Base-by-base conservation (phyloP, 2,329 filamentous ascomycete genomes). In the Sordariomycetes sp. region DNA sequence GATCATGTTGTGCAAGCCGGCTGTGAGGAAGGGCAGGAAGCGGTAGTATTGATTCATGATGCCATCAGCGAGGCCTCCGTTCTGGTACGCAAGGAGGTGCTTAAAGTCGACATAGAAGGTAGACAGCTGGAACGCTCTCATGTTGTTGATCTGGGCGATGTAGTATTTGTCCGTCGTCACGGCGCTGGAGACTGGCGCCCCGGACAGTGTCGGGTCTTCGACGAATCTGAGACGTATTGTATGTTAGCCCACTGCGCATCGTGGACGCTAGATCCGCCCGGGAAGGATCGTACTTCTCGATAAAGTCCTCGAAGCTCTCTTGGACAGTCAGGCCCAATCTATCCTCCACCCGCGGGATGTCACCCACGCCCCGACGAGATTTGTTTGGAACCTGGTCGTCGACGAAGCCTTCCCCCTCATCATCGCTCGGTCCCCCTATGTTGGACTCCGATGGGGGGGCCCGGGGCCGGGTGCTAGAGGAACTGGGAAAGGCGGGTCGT, bases 11-110 rank as follows among this genome's bases (percentile, higher is more conserved):
- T 99, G 90, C 51, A 99, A 76, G 28, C 87, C 91, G 61, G 87
- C 84, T 24, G 88, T 90, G 65, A 99, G 81, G 69, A 94, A 99
- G 2, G 94, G 94, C 25, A 95, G 79, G 68, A 96, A 96, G 63
- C 94, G 89, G 71, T 96, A 97, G 76, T 96, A 97, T 66, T 95
- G 87, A 64, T 84, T 85, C 62, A 90, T 86, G 61, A 97, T 87
- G 55, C 90, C 92, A 60, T 89, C 85, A 50, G 92, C 90, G 56
- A 99, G 75, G 59, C 87, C 85, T 56, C 87, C 89, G 63, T 91
- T 87, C 64, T 87, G 84, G 69, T 85, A 86, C 39, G 83, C 79
- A 58, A 84, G 80, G 34, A 99, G 75, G 69, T 99, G 94, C 62
- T 85, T 89, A 72, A 85, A 94, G 72, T 95, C 89, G 65, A 95